Evolutionary conservation across 192 early-diverging fungal species (phyloP), one percentile per base, ranked within the genome.

Genomic region (Backusella mclennaniae): DNA sequence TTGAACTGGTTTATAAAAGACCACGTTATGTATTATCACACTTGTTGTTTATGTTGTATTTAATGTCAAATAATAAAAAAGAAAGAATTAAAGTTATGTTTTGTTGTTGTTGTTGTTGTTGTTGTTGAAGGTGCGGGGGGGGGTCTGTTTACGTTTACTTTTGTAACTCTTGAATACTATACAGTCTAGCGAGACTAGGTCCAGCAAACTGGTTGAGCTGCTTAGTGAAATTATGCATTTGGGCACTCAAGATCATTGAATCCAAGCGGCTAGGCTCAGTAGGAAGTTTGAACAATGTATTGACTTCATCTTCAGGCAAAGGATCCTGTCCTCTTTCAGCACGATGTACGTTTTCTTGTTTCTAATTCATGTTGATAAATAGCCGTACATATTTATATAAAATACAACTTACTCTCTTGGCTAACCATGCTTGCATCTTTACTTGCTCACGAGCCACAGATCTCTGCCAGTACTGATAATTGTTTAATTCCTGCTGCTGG

Each of bases 381-480:
- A 33, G 33, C 33, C 33, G 3, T 33, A 0, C 33, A 33, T 33
- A 33, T 3, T 3, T 33, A 33, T 33, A 33, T 33, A 1, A 33
- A 33, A 33, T 33, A 33, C 2, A 3, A 33, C 85, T 70, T 84
- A 90, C 89, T 77, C 89, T 86, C 81, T 85, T 88, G 63, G 82
- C 46, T 68, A 88, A 49, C 74, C 86, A 87, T 85, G 90, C 77
- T 87, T 87, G 80, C 76, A 92, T 84, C 83, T 91, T 92, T 73
- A 87, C 83, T 85, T 96, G 92, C 81, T 99, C 98, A 82, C 94
- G 92, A 73, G 92, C 91, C 79, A 93, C 86, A 73, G 89, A 92
- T 77, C 96, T 92, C 84, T 98, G 94, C 98, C 98, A 99, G 81
- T 94, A 94, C 77, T 94, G 92, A 89, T 95, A 97, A 79, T 94